Evolutionary conservation across 2,329 filamentous ascomycete genomes (phyloP).

Genomic region (Cladophialophora carrionii): DNA sequence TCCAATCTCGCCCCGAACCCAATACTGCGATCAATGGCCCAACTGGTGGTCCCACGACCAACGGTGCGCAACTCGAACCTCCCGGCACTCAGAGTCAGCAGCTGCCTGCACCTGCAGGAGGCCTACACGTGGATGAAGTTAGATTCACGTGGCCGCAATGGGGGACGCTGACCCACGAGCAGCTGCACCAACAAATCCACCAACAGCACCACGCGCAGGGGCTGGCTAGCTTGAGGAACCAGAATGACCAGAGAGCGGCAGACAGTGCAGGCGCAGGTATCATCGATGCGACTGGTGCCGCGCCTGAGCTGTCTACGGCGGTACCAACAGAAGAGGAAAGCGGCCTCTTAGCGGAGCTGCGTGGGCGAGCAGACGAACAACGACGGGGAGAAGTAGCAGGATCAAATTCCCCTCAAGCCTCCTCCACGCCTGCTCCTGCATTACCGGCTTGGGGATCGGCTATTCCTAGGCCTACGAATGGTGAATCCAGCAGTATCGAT

Average conservation of each 20-base stretch:
- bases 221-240: not conserved
- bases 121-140: not conserved
- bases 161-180: not conserved
- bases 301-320: not conserved
- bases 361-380: not conserved
- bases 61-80: conserved; percentile 2
- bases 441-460: conserved; percentile 28
- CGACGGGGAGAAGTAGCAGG: not conserved
- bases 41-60: conserved; percentile 9
- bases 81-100: conserved; percentile 8
- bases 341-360: not conserved
- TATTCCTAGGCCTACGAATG: not conserved
- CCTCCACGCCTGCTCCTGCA: conserved; percentile 6
- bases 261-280: not conserved
- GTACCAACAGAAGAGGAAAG: not conserved
- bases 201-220: not conserved
- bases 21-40: conserved; percentile 2
- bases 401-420: not conserved
- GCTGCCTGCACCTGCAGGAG: not conserved
- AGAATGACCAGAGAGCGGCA: not conserved
- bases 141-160: not conserved
- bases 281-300: not conserved
- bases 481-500: conserved; percentile 3
- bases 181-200: conserved; percentile 5
- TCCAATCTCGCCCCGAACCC: not conserved